These are phyloP conservation scores for Cajanus cajan DNA, from an alignment of 306 rosid species.

Conservation along the genomic window DNA sequence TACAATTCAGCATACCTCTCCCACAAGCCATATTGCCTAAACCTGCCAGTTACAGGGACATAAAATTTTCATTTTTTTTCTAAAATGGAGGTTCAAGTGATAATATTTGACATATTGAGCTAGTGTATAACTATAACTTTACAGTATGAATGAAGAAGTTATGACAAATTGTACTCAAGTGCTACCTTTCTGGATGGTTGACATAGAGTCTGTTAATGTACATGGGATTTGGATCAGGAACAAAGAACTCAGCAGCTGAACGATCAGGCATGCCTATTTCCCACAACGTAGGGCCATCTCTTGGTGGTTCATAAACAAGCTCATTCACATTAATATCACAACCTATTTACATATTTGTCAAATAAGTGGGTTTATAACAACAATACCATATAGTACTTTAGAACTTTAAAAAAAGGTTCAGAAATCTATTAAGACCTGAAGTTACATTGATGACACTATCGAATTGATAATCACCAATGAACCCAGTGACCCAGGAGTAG, in stretches of 20 bases:
- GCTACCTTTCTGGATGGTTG: constrained; percentile 65
- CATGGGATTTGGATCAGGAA: constrained; percentile 69
- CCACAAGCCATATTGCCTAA: constrained; percentile 83
- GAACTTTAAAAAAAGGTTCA: not conserved
- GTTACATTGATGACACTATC: constrained; percentile 43
- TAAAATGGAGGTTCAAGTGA: too few relatives aligned
- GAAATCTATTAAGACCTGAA: constrained; percentile 48
- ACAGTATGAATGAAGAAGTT: not conserved
- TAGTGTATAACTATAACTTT: not conserved
- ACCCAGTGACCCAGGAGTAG: constrained; percentile 72
- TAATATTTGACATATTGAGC: too few relatives aligned
- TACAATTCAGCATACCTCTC: constrained; percentile 74
- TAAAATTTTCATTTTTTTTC: not conserved
- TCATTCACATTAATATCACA: constrained; percentile 46
- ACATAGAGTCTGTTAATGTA: constrained; percentile 64
- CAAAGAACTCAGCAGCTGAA: constrained; percentile 65
- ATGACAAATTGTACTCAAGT: not conserved
- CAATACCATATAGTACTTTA: not conserved
- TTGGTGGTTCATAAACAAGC: constrained; percentile 59
- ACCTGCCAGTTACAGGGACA: constrained; percentile 42
- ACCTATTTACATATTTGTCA: constrained; percentile 37
- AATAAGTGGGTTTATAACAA: constrained; percentile 2
- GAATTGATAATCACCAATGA: constrained; percentile 60
- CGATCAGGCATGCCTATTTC: constrained; percentile 86
- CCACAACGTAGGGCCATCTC: constrained; percentile 80